Percentiles rank a stretch among this genome's conserved stretches.
phyloP scores from a whole-genome alignment of 2,329 filamentous ascomycete genomes.

The Periconia sp. region DNA sequence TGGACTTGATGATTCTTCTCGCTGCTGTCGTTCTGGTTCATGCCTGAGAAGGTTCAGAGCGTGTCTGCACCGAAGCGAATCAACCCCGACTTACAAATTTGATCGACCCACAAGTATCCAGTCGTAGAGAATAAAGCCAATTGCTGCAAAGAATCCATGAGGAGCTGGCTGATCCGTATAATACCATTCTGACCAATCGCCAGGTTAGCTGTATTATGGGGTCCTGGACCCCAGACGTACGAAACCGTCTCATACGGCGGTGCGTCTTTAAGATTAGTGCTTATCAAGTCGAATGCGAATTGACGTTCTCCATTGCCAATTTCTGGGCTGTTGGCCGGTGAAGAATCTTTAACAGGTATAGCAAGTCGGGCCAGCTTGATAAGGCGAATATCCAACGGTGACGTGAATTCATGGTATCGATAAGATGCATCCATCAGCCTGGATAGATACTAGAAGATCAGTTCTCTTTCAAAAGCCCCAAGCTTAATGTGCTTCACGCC shows the following conservation, averaged over 20 bases:
- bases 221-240: slow-evolving; percentile 35
- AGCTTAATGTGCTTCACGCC: no score
- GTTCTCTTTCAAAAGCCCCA: no score
- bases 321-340: neutral
- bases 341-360: no score
- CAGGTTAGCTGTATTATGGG: no score
- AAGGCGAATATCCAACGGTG: neutral
- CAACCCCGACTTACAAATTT: slow-evolving; percentile 8
- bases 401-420: neutral
- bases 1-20: slow-evolving; percentile 27
- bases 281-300: neutral
- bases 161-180: no score
- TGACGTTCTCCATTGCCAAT: neutral
- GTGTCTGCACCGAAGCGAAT: neutral
- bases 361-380: neutral
- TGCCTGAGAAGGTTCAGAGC: neutral
- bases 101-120: slow-evolving; percentile 23
- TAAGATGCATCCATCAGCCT: neutral
- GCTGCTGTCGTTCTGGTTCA: slow-evolving; percentile 23
- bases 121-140: no score
- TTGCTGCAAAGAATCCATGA: no score
- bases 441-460: no score
- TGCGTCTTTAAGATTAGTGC: neutral
- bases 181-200: no score
- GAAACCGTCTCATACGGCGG: slow-evolving; percentile 29